Evolutionary conservation across 257 asterid genomes (phyloP).

Genomic region (Ilex aquifolium): DNA sequence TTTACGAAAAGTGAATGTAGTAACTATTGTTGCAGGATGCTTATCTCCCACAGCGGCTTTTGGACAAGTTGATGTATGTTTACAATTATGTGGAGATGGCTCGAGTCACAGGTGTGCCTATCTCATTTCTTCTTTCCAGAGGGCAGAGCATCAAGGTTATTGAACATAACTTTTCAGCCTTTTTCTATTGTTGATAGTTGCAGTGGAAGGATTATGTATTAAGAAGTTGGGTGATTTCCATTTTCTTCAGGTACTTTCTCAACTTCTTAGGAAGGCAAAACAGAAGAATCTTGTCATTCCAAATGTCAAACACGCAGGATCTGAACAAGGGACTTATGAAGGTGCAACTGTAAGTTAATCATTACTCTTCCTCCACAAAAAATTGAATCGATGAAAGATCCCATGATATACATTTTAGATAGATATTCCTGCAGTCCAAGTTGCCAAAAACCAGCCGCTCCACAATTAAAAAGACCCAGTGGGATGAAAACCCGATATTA

Average conservation of each 20-base stretch:
- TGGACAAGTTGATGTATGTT: constrained; percentile 91
- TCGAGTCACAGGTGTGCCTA: constrained; percentile 99
- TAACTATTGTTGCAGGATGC: constrained; percentile 64
- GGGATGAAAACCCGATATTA: no score
- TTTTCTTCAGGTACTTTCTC: constrained; percentile 79
- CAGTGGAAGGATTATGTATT: constrained; percentile 8
- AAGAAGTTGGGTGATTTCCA: constrained; percentile 18
- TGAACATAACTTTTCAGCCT: constrained; percentile 8
- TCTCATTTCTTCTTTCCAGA: constrained; percentile 89
- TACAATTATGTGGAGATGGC: constrained; percentile 99
- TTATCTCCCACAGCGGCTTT: constrained; percentile 95
- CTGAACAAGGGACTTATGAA: constrained; percentile 92
- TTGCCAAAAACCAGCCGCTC: no score
- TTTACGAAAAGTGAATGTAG: constrained; percentile 19
- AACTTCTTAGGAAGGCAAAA: constrained; percentile 90
- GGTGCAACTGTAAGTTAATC: constrained; percentile 88
- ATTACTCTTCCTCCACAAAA: constrained; percentile 15
- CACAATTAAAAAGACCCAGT: no score
- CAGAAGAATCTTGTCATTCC: constrained; percentile 83
- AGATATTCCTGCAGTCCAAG: no score
- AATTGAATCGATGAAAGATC: not conserved
- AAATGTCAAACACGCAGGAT: constrained; percentile 87
- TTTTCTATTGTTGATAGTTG: constrained; percentile 2
- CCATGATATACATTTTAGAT: no score
- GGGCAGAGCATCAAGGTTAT: constrained; percentile 98